Conservation (phyloP, 495 filamentous ascomycete species). For the Paragyromitra xinjiangensis region DNA sequence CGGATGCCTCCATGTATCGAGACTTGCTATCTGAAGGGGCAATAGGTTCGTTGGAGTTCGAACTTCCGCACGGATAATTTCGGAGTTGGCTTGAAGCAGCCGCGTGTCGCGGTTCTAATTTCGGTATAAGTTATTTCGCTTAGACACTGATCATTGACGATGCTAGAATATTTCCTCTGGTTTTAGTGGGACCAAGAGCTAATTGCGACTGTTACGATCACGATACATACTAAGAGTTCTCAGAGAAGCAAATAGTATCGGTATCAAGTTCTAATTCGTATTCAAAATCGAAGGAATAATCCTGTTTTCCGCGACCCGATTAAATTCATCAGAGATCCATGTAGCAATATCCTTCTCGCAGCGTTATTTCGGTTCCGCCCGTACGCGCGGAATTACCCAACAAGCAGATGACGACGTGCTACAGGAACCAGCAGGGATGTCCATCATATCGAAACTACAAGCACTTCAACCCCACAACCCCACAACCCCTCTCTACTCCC, state of each 20-base stretch:
- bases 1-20: too few species aligned
- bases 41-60: neutral
- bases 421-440: conserved; percentile 7
- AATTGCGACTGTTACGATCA: neutral
- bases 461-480: conserved; percentile 18
- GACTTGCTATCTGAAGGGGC: neutral
- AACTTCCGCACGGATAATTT: neutral
- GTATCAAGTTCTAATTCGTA: neutral
- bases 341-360: neutral
- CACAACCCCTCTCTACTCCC: conserved; percentile 27
- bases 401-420: conserved; percentile 19
- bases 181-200: neutral
- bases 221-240: neutral
- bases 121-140: neutral
- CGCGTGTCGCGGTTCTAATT: neutral
- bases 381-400: neutral
- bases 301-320: neutral
- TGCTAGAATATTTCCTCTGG: neutral
- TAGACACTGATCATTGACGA: neutral
- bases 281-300: neutral
- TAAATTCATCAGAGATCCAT: neutral
- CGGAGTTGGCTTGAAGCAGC: neutral
- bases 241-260: neutral
- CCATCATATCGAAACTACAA: neutral
- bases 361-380: neutral